phyloP scores from a whole-genome alignment of 768 basidiomycete genomes.

The Lyophyllum atratum region DNA sequence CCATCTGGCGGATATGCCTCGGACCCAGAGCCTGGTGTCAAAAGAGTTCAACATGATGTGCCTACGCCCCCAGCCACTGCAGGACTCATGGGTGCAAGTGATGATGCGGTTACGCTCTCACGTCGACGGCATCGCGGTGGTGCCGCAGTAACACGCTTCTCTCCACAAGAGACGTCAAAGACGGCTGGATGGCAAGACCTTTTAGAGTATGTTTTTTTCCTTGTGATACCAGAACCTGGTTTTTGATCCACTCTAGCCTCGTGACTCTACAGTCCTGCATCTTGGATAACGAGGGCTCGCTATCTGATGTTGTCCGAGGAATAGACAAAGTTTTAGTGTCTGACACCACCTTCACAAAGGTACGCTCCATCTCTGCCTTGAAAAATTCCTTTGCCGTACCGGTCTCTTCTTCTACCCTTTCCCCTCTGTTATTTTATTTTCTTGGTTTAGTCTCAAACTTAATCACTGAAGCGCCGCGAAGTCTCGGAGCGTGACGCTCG shows the following conservation, averaged over 20 bases:
- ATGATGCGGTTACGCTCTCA: slow-evolving; percentile 23
- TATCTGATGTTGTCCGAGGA: slow-evolving; percentile 47
- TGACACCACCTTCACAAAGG: slow-evolving; percentile 41
- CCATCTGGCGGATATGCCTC: slow-evolving; percentile 67
- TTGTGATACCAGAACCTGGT: slow-evolving; percentile 2
- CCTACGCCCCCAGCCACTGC: slow-evolving; percentile 2
- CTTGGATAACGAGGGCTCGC: slow-evolving; percentile 48
- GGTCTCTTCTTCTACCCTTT: slow-evolving; percentile 10
- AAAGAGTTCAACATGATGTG: slow-evolving; percentile 38
- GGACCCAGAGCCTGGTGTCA: slow-evolving; percentile 64
- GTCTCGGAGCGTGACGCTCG: slow-evolving; percentile 63
- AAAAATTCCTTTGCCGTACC: slow-evolving; percentile 2
- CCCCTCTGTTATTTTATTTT: slow-evolving; percentile 2
- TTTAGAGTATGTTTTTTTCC: slow-evolving; percentile 54
- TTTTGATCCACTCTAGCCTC: slow-evolving; percentile 38
- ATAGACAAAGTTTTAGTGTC: slow-evolving; percentile 49
- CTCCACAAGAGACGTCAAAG: slow-evolving; percentile 26
- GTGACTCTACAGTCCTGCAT: slow-evolving; percentile 55
- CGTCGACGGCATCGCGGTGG: slow-evolving; percentile 36
- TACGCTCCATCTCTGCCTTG: slow-evolving; percentile 29
- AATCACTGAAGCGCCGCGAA: slow-evolving; percentile 60
- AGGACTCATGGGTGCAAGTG: slow-evolving; percentile 10
- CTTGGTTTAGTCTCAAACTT: slow-evolving; percentile 25
- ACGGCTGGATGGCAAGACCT: slow-evolving; percentile 71
- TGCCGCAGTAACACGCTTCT: slow-evolving; percentile 12